phyloP scores from a whole-genome alignment of 2,329 filamentous ascomycete genomes.

The Sporothrix globosa region DNA sequence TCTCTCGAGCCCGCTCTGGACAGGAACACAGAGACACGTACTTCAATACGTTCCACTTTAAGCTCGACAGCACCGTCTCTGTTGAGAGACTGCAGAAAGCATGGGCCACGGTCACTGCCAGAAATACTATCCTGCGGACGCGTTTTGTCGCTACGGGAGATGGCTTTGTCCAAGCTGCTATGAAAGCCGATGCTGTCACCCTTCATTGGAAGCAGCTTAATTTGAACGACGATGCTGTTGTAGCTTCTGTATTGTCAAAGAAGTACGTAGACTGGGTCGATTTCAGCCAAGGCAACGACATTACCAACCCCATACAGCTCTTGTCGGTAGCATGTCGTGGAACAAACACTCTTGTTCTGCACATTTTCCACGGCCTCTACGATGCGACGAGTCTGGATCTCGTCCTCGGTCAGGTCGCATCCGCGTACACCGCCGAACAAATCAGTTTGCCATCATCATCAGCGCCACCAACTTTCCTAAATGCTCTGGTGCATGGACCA shows the following conservation, averaged over 20 bases:
- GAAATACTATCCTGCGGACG: constrained; percentile 70
- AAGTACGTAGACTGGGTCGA: constrained; percentile 57
- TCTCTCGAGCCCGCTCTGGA: constrained; percentile 64
- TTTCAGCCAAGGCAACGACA: constrained; percentile 54
- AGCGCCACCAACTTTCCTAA: constrained; percentile 61
- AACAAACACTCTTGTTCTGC: constrained; percentile 56
- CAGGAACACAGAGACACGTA: constrained; percentile 62
- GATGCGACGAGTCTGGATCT: constrained; percentile 78
- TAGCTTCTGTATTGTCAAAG: constrained; percentile 44
- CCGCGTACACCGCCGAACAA: constrained; percentile 50
- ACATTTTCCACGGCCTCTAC: constrained; percentile 85
- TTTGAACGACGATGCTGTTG: constrained; percentile 39
- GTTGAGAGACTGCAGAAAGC: constrained; percentile 54
- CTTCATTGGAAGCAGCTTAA: constrained; percentile 52
- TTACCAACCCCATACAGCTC: constrained; percentile 56
- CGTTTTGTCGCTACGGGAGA: constrained; percentile 72
- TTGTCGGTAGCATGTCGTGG: constrained; percentile 44
- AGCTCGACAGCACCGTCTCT: constrained; percentile 53
- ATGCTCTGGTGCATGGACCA: constrained; percentile 71
- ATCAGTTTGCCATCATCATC: constrained; percentile 27
- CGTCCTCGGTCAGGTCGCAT: constrained; percentile 63
- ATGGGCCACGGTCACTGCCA: constrained; percentile 58
- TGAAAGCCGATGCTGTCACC: constrained; percentile 45
- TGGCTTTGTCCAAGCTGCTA: constrained; percentile 74
- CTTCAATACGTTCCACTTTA: constrained; percentile 74